Conservation (phyloP, 495 filamentous ascomycete genomes). For the Staphylotrichum longicolle region DNA sequence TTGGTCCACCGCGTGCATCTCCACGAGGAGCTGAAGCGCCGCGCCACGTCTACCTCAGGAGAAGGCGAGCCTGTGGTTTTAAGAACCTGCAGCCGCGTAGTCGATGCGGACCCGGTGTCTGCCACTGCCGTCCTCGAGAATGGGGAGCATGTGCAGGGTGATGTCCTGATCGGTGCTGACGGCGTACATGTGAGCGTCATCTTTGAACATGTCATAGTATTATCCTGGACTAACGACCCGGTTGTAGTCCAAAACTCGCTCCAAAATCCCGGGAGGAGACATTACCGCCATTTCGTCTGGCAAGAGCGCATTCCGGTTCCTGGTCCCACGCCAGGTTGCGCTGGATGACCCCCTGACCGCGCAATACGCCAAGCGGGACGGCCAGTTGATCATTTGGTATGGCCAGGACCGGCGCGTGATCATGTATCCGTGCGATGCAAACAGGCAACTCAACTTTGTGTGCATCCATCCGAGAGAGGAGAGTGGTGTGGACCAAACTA, state of each 20-base stretch:
- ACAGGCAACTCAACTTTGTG: slow-evolving; percentile 22
- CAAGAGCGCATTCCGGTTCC: slow-evolving; percentile 58
- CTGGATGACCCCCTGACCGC: slow-evolving; percentile 45
- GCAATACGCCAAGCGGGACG: too few species aligned
- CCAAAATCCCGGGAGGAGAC: too few species aligned
- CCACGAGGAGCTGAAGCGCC: too few species aligned
- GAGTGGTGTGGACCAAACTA: too few species aligned
- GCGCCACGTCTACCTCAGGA: too few species aligned
- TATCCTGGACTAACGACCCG: too few species aligned
- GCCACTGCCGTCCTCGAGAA: slow-evolving; percentile 44
- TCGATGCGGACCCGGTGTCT: slow-evolving; percentile 42
- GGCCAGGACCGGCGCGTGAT: too few species aligned
- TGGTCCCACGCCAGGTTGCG: slow-evolving; percentile 47
- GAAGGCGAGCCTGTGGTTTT: too few species aligned
- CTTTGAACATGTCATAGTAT: too few species aligned
- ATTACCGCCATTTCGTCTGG: slow-evolving; percentile 31
- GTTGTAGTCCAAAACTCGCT: not conserved
- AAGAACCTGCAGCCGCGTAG: slow-evolving; percentile 22
- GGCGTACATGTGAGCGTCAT: slow-evolving; percentile 23
- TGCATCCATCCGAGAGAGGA: too few species aligned
- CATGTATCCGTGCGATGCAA: slow-evolving; percentile 51
- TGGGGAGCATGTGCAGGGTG: slow-evolving; percentile 33
- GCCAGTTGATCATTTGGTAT: too few species aligned
- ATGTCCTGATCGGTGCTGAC: slow-evolving; percentile 40
- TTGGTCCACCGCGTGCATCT: too few species aligned